A percentile compares a stretch with the other conserved stretches of the same genome.
phyloP scores from a whole-genome alignment of 2,329 filamentous ascomycete genomes.

The Scedosporium minutisporum region DNA sequence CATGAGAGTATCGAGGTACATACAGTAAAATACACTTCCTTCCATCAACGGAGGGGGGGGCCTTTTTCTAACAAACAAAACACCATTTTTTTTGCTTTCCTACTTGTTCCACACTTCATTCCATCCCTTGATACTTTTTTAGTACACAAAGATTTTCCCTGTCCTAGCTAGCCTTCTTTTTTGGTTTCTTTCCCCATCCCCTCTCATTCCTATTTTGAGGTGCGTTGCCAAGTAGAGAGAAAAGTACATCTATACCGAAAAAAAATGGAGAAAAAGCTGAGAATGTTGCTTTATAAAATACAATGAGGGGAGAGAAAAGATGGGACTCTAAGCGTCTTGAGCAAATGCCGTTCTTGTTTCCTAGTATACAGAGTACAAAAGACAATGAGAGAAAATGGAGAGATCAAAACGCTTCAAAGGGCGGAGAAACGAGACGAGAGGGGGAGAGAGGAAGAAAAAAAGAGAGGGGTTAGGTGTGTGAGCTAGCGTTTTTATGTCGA shows the following conservation, averaged over 20 bases:
- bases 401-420: background rate
- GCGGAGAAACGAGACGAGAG: background rate
- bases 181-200: background rate
- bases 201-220: background rate
- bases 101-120: no score
- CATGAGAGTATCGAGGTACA: no score
- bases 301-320: slow-evolving; percentile 4
- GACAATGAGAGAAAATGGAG: background rate
- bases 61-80: no score
- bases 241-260: background rate
- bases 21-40: no score
- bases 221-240: background rate
- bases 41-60: no score
- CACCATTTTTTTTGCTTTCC: no score
- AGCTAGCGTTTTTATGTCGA: background rate
- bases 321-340: background rate
- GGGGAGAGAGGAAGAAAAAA: background rate
- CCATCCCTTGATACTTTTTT: no score
- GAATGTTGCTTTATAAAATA: background rate
- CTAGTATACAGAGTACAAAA: background rate
- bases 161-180: no score
- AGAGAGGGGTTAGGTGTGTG: background rate
- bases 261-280: background rate
- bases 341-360: background rate
- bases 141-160: no score